Conservation (phyloP, 768 basidiomycete genomes). For the Pleurotus salmoneostramineus region DNA sequence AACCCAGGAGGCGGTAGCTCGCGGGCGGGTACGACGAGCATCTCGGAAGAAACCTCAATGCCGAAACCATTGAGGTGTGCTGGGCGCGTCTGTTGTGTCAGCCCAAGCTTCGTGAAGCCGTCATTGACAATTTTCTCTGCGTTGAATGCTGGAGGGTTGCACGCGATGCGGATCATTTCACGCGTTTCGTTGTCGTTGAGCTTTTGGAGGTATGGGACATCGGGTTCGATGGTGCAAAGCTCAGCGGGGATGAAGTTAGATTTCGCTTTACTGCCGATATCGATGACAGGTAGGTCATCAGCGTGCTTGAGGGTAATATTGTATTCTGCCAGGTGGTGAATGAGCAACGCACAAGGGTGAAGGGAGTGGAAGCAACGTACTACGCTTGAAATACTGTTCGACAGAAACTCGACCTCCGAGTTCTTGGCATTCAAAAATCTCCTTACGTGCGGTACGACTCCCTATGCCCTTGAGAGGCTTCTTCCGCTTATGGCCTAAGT, state of each 20-base stretch:
- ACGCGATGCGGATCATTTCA: constrained; percentile 69
- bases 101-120: constrained; percentile 56
- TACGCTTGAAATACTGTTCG: constrained; percentile 56
- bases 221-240: constrained; percentile 59
- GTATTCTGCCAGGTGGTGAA: constrained; percentile 41
- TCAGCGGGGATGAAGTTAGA: constrained; percentile 58
- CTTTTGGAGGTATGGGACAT: constrained; percentile 55
- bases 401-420: constrained; percentile 53
- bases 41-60: constrained; percentile 47
- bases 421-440: constrained; percentile 47
- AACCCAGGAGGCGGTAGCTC: constrained; percentile 58
- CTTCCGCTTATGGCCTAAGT: constrained; percentile 49
- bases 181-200: constrained; percentile 60
- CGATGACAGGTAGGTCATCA: constrained; percentile 46
- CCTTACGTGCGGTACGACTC: constrained; percentile 31
- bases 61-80: constrained; percentile 52
- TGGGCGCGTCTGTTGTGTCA: constrained; percentile 25
- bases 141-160: constrained; percentile 57
- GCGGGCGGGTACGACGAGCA: constrained; percentile 64
- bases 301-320: constrained; percentile 42
- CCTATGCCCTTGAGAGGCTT: constrained; percentile 42
- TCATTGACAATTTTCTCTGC: constrained; percentile 51
- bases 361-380: constrained; percentile 32
- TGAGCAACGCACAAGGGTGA: not conserved
- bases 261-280: constrained; percentile 33